Percentiles rank a stretch among this genome's conserved stretches.
Evolutionary conservation across 495 filamentous ascomycete species (phyloP).

Genomic region (Penicillium manginii): DNA sequence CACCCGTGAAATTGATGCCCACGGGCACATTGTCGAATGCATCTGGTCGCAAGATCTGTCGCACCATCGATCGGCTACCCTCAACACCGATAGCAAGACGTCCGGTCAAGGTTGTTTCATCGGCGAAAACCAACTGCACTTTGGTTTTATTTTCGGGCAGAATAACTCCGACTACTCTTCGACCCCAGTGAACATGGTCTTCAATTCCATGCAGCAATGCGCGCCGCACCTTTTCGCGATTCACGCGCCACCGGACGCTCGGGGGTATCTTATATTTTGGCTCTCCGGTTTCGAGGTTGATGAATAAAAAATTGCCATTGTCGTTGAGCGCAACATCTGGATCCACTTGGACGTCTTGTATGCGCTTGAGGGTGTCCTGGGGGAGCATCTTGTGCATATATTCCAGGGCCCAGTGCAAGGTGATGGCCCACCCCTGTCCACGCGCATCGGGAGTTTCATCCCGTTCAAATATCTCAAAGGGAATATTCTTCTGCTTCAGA

Average conservation of each 20-base stretch:
- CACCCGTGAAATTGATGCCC: constrained; percentile 30
- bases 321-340: constrained; percentile 35
- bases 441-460: constrained; percentile 47
- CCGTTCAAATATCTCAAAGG: constrained; percentile 59
- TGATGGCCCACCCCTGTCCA: constrained; percentile 60
- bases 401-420: constrained; percentile 60
- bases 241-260: constrained; percentile 30
- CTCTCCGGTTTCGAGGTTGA: constrained; percentile 33
- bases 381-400: constrained; percentile 55
- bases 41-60: constrained; percentile 41
- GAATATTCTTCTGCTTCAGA: constrained; percentile 45
- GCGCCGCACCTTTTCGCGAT: constrained; percentile 29
- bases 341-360: constrained; percentile 56
- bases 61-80: constrained; percentile 49
- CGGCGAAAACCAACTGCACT: constrained; percentile 24
- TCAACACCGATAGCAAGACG: constrained; percentile 51
- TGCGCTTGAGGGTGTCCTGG: constrained; percentile 40
- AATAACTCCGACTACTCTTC: constrained; percentile 17
- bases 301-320: constrained; percentile 36
- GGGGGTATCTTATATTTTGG: constrained; percentile 33
- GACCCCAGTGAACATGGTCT: constrained; percentile 31
- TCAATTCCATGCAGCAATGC: constrained; percentile 31
- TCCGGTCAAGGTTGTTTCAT: constrained; percentile 16
- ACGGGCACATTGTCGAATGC: constrained; percentile 26
- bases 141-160: not conserved